Evolutionary conservation across 179 eudicot species (phyloP).

Genomic region (Patellifolia procumbens): DNA sequence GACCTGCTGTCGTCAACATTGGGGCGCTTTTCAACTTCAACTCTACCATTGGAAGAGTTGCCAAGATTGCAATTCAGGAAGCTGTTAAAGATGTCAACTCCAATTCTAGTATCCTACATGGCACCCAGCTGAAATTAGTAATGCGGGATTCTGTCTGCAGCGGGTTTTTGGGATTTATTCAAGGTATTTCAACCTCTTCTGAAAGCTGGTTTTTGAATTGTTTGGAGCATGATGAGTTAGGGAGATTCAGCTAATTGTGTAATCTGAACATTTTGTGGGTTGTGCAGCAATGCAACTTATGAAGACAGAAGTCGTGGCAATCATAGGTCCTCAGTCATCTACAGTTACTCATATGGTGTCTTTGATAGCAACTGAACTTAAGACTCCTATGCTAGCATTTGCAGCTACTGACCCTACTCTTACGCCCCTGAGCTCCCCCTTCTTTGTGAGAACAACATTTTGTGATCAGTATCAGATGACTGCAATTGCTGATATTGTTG

Average conservation of each 20-base stretch:
- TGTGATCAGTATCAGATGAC: slow-evolving; percentile 81
- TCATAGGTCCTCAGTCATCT: slow-evolving; percentile 93
- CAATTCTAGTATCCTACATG: slow-evolving; percentile 53
- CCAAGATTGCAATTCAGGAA: slow-evolving; percentile 74
- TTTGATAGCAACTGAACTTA: slow-evolving; percentile 65
- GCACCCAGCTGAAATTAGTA: slow-evolving; percentile 52
- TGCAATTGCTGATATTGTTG: slow-evolving; percentile 70
- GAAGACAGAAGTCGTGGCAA: slow-evolving; percentile 70
- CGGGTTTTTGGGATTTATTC: slow-evolving; percentile 84
- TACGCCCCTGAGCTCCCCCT: slow-evolving; percentile 73
- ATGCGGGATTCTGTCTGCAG: slow-evolving; percentile 69
- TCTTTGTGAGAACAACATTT: slow-evolving; percentile 66
- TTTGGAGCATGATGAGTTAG: slow-evolving; percentile 17
- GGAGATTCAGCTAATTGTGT: slow-evolving; percentile 6
- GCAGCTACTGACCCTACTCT: slow-evolving; percentile 93
- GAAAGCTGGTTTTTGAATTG: neutral
- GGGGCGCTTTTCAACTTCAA: slow-evolving; percentile 86
- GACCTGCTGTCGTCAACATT: slow-evolving; percentile 69
- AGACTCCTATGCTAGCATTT: slow-evolving; percentile 75
- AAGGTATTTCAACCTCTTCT: slow-evolving; percentile 52
- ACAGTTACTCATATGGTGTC: slow-evolving; percentile 68
- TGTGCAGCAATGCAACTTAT: slow-evolving; percentile 78
- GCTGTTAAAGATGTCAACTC: slow-evolving; percentile 84
- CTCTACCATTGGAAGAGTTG: slow-evolving; percentile 88
- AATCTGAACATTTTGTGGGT: slow-evolving; percentile 16